These are phyloP conservation scores for Trypanosoma brucei DNA, from an alignment of 208 protist species.

Conservation along the genomic window DNA sequence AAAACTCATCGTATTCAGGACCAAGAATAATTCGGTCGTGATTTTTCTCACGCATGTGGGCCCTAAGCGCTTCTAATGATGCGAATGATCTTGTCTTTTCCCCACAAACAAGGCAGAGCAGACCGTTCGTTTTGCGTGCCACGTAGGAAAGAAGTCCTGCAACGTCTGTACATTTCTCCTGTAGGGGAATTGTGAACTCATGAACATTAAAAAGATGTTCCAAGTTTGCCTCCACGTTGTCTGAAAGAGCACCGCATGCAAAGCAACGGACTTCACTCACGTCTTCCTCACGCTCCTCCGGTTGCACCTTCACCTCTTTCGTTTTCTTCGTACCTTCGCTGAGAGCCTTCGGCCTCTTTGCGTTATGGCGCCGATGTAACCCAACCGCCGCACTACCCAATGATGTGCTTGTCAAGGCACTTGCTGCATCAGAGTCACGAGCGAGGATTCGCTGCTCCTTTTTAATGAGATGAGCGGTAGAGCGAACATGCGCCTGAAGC, in stretches of 20 bases:
- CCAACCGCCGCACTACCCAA: slow-evolving; percentile 86
- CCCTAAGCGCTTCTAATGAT: slow-evolving; percentile 73
- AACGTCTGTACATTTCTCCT: slow-evolving; percentile 54
- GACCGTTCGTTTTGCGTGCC: slow-evolving; percentile 83
- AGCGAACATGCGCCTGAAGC: slow-evolving; percentile 86
- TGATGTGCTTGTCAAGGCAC: slow-evolving; percentile 78
- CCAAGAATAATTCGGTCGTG: slow-evolving; percentile 77
- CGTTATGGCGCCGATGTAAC: slow-evolving; percentile 82
- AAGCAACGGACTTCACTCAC: slow-evolving; percentile 72
- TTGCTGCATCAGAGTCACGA: slow-evolving; percentile 75
- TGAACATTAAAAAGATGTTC: slow-evolving; percentile 58
- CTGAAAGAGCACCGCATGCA: slow-evolving; percentile 68
- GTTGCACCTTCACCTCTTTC: slow-evolving; percentile 38
- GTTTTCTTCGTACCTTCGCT: not conserved
- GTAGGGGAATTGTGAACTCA: slow-evolving; percentile 74
- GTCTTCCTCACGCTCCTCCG: slow-evolving; percentile 79
- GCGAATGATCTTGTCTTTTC: slow-evolving; percentile 65
- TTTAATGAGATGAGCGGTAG: slow-evolving; percentile 85
- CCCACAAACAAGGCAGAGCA: slow-evolving; percentile 86
- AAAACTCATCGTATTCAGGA: slow-evolving; percentile 85
- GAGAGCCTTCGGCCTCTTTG: slow-evolving; percentile 38
- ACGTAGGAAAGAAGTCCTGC: slow-evolving; percentile 68
- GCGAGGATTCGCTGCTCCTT: slow-evolving; percentile 89
- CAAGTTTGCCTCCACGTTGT: slow-evolving; percentile 46
- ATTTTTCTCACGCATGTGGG: slow-evolving; percentile 81